These are phyloP conservation scores for Entamoeba dispar DNA, from an alignment of 208 protist species.

Conservation along the genomic window DNA sequence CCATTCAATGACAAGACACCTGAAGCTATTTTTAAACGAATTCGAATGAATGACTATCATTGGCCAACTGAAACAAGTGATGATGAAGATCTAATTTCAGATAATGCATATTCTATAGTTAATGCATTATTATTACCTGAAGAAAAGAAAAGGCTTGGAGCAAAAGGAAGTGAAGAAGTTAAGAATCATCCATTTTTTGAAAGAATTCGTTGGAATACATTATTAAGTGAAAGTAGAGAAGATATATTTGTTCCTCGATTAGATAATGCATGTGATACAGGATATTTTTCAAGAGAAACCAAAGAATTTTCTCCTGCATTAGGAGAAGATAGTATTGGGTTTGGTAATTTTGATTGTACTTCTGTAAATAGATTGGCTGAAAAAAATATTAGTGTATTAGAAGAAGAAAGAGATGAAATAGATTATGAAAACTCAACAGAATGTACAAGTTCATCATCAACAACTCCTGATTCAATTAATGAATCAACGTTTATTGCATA, in stretches of 20 bases:
- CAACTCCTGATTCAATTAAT: background rate
- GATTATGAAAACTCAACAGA: background rate
- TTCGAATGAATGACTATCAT: conserved; percentile 39
- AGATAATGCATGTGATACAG: background rate
- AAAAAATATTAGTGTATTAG: background rate
- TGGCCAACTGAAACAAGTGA: conserved; percentile 20
- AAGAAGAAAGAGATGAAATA: background rate
- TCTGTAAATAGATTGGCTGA: background rate
- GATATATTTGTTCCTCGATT: background rate
- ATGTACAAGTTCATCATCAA: background rate
- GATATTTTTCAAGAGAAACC: background rate
- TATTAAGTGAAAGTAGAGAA: background rate
- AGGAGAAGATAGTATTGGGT: background rate
- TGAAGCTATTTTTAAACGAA: conserved; percentile 62
- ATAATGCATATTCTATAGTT: background rate
- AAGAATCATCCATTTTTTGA: conserved; percentile 49
- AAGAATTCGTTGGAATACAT: background rate
- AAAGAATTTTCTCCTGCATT: background rate
- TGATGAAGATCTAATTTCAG: background rate
- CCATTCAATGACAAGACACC: conserved; percentile 58
- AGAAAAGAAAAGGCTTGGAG: background rate
- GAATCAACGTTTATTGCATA: background rate
- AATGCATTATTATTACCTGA: background rate
- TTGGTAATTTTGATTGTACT: background rate
- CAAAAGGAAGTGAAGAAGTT: background rate